Percentiles rank a stretch among this genome's conserved stretches.
phyloP scores from a whole-genome alignment of 352 stramenopile genomes.

The Blastocystis sp. region DNA sequence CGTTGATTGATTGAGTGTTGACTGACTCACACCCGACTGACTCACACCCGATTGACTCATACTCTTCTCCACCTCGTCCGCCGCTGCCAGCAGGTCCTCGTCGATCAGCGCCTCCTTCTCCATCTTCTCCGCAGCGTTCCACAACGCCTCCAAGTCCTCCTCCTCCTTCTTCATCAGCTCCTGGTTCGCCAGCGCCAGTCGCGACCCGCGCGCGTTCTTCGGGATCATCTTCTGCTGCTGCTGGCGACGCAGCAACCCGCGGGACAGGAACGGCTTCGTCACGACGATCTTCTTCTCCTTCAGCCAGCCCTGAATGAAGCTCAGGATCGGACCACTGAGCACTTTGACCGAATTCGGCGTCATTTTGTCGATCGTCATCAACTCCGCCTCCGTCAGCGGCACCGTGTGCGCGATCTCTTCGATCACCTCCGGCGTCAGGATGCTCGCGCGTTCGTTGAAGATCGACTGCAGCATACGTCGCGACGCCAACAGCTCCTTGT shows the following conservation, averaged over 20 bases:
- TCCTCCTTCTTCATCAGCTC: background rate
- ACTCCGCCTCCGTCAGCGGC: slow-evolving; percentile 44
- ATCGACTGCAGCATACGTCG: slow-evolving; percentile 15
- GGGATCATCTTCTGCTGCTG: slow-evolving; percentile 11
- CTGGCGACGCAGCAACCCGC: slow-evolving; percentile 20
- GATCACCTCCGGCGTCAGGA: slow-evolving; percentile 1
- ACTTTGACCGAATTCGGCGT: slow-evolving; percentile 28
- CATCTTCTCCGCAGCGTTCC: background rate
- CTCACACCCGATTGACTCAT: background rate
- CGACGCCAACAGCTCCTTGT: background rate
- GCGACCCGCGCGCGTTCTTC: background rate
- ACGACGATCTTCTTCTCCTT: slow-evolving; percentile 27
- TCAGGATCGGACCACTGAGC: slow-evolving; percentile 18
- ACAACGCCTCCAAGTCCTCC: background rate
- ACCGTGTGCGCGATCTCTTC: slow-evolving; percentile 48
- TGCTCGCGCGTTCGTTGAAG: background rate
- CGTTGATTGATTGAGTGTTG: background rate
- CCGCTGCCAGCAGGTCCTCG: background rate
- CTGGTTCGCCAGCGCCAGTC: background rate
- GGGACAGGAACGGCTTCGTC: slow-evolving; percentile 6
- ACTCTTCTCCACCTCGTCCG: background rate
- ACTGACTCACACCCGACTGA: background rate
- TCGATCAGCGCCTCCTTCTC: background rate
- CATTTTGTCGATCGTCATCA: slow-evolving; percentile 54
- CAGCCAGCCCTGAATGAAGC: background rate